Base-by-base conservation (phyloP, 192 early-diverging fungal genomes). In the Linnemannia exigua region DNA sequence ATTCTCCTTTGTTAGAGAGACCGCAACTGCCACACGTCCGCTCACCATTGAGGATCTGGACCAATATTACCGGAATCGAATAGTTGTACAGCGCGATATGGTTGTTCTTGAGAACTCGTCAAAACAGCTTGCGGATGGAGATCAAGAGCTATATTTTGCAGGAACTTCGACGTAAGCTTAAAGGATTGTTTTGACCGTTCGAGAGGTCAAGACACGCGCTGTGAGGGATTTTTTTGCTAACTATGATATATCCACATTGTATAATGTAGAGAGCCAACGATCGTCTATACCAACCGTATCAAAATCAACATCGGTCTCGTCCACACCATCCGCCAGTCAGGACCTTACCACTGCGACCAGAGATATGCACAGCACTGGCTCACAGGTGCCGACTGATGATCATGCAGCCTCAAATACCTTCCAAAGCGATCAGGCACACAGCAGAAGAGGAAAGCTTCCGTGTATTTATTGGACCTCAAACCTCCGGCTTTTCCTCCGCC, bases 41-140 rank as follows among this genome's bases (percentile, higher is more conserved):
- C 33, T 69, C 36, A 69, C 67, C 36, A 69, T 69, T 69, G 33
- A 69, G 6, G 67, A 69, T 37, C 67, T 69, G 33, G 67, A 11
- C 31, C 67, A 69, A 35, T 69, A 69, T 28, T 69, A 36, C 67
- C 9, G 67, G 67, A 37, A 69, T 69, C 67, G 3, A 69, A 69
- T 69, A 36, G 67, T 69, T 69, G 31, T 69, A 9, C 67, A 69
- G 36, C 33, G 33, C 36, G 67, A 69, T 37, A 69, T 9, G 31
- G 36, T 15, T 1, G 36, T 69, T 37, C 67, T 69, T 37, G 67
- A 11, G 67, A 35, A 69, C 16, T 69, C 67, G 36, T 35, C 67
- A 37, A 11, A 69, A 1, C 67, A 69, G 67, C 67, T 69, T 15
- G 19, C 33, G 36, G 67, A 69, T 69, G 67, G 67, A 69, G 67